Conservation (phyloP, 2,329 filamentous ascomycete species). For the Cordyceps farinosa region DNA sequence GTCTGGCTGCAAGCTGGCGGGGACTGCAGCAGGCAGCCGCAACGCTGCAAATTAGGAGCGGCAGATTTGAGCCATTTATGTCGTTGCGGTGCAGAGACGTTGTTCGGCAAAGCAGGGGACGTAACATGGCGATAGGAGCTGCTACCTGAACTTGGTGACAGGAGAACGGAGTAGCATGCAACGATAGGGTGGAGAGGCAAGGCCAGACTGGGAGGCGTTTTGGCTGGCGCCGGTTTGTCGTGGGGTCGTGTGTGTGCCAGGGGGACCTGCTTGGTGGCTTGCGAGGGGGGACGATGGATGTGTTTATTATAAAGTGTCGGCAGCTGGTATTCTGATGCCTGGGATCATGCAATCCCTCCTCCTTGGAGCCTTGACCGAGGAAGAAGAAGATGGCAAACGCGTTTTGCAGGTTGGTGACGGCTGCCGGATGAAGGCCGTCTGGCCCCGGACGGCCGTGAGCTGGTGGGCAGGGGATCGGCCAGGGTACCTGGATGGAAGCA, state of each 20-base stretch:
- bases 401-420: background rate
- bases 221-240: background rate
- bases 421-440: background rate
- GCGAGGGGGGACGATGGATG: background rate
- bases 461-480: background rate
- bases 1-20: conserved; percentile 9
- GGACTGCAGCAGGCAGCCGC: background rate
- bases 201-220: background rate
- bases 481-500: conserved; percentile 7
- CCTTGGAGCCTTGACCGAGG: background rate
- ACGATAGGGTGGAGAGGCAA: conserved; percentile 9
- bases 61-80: conserved; percentile 11
- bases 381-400: background rate
- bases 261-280: conserved; percentile 12
- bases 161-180: background rate
- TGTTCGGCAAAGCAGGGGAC: conserved; percentile 5
- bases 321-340: background rate
- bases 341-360: background rate
- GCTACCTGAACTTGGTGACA: background rate
- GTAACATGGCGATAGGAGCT: conserved; percentile 11
- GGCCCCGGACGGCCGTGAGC: conserved; percentile 3
- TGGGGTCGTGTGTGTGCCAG: background rate
- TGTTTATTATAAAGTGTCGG: background rate
- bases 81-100: background rate
- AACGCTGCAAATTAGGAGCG: background rate